phyloP scores from a whole-genome alignment of 2,329 filamentous ascomycete species.

The Talaromyces sp. region DNA sequence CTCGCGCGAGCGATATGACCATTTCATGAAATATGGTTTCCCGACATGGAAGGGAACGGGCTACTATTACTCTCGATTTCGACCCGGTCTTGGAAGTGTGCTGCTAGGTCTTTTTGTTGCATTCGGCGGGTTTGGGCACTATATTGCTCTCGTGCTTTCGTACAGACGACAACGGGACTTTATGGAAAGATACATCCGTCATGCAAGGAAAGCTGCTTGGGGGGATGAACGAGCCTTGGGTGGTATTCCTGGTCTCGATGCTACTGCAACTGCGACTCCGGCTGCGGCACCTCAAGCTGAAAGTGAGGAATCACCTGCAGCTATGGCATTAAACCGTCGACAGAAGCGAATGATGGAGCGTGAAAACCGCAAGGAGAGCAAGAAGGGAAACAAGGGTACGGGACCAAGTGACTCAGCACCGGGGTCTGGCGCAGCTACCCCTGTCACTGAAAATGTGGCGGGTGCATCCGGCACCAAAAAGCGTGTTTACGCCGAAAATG shows the following conservation, averaged over 20 bases:
- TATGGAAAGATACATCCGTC: conserved; percentile 83
- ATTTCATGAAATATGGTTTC: conserved; percentile 90
- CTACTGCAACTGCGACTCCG: conserved; percentile 20
- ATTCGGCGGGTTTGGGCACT: conserved; percentile 81
- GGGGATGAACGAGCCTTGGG: conserved; percentile 68
- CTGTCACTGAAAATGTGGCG: conserved; percentile 46
- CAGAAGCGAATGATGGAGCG: conserved; percentile 87
- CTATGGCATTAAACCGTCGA: conserved; percentile 70
- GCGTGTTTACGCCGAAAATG: conserved; percentile 87
- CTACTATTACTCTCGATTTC: conserved; percentile 95
- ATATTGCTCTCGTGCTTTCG: conserved; percentile 75
- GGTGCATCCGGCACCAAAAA: conserved; percentile 67
- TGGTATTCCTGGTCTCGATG: conserved; percentile 64
- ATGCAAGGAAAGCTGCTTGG: conserved; percentile 85
- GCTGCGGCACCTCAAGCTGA: conserved; percentile 44
- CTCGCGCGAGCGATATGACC: conserved; percentile 82
- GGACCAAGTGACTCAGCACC: conserved; percentile 20
- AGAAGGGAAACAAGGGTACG: conserved; percentile 41
- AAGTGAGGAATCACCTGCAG: conserved; percentile 46
- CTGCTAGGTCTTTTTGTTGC: conserved; percentile 76
- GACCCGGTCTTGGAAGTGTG: conserved; percentile 83
- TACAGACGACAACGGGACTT: conserved; percentile 91
- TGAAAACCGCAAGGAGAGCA: conserved; percentile 63
- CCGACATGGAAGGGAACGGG: conserved; percentile 95
- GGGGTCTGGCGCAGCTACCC: conserved; percentile 49